Evolutionary conservation across 345 rosid species (phyloP), one percentile per base, ranked within the genome.

Genomic region (Crucihimalaya himalaica): DNA sequence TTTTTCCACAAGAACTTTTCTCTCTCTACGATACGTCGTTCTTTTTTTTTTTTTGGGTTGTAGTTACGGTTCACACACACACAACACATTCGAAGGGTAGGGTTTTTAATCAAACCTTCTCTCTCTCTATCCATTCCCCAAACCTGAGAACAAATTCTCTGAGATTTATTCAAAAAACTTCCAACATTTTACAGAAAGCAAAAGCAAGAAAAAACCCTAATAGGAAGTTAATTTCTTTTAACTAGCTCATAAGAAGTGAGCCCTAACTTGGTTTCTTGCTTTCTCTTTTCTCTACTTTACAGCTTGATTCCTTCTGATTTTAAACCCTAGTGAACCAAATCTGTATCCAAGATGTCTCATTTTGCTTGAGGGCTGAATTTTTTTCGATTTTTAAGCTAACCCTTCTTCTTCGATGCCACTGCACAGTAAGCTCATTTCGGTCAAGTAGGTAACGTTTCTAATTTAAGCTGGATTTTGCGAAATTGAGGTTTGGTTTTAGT

Each of bases 91-190:
- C 72, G 75, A 80, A 81, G 72, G 80, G 86, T 83, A 88, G 89
- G 90, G 86, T 84, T 88, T 34, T 82, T 80, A 63, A 83, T 84
- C 86, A 81, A 81, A 78, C 83, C 82, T 73, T 70, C 84, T 67
- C 67, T 78, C 69, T 78, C 62, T 74, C 80, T 54, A 78, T 75
- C 76, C 81, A 78, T 74, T 63, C 61, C 57, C 43, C 54, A 25
- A 65, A 42, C 75, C 78, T 78, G 76, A 63, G 70, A 55, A 78
- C 31, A 51, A 79, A 29, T 85, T 78, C 83, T 82, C 79, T 52
- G 74, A 81, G 75, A 70, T 84, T 85, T 81, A 31, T 75, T 81
- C 54, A 82, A 83, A 81, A 79, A 50, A 39, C 2, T 43, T 37
- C 9, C 68, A 32, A 32, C 48, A 66, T 55, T 58, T 60, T 52